A percentile compares a stretch with the other conserved stretches of the same genome.
These are phyloP conservation scores for Cladophialophora immunda DNA, from an alignment of 2,329 filamentous ascomycete genomes.

Conservation along the genomic window DNA sequence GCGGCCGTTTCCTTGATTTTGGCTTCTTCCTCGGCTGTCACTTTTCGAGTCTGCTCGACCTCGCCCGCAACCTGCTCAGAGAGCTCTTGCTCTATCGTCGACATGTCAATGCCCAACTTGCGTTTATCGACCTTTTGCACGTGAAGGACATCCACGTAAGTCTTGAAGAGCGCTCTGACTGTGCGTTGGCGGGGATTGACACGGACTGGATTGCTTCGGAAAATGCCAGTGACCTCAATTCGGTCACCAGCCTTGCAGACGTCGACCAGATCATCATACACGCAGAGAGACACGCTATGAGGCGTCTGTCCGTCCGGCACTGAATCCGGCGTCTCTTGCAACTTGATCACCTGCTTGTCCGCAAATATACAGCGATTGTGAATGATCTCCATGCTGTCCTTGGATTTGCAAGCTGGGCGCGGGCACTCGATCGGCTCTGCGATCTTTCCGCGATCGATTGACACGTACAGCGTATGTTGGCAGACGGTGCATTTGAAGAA, in stretches of 20 bases:
- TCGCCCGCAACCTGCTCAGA: slow-evolving; percentile 75
- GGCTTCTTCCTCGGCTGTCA: slow-evolving; percentile 84
- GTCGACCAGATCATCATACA: slow-evolving; percentile 96
- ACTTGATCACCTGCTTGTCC: slow-evolving; percentile 98
- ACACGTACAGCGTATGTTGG: slow-evolving; percentile 87
- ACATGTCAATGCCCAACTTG: slow-evolving; percentile 87
- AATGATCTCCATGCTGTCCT: slow-evolving; percentile 97
- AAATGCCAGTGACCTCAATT: slow-evolving; percentile 94
- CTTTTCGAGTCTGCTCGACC: slow-evolving; percentile 83
- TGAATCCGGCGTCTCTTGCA: slow-evolving; percentile 95
- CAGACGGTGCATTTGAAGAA: slow-evolving; percentile 97
- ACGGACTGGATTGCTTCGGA: slow-evolving; percentile 91
- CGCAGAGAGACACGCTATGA: slow-evolving; percentile 94
- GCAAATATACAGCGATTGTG: slow-evolving; percentile 95
- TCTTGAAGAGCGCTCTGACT: slow-evolving; percentile 97
- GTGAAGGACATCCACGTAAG: slow-evolving; percentile 93
- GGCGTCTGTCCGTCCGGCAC: slow-evolving; percentile 96
- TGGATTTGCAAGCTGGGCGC: slow-evolving; percentile 78
- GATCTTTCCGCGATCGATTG: slow-evolving; percentile 95
- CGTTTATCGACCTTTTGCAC: slow-evolving; percentile 97
- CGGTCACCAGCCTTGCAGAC: slow-evolving; percentile 98
- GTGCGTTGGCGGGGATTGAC: slow-evolving; percentile 92
- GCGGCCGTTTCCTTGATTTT: slow-evolving; percentile 84
- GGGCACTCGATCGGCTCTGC: slow-evolving; percentile 92
- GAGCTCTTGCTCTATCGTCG: slow-evolving; percentile 84